Evolutionary conservation across 169 alveolate species (phyloP).

Genomic region (Plasmodium coatneyi): DNA sequence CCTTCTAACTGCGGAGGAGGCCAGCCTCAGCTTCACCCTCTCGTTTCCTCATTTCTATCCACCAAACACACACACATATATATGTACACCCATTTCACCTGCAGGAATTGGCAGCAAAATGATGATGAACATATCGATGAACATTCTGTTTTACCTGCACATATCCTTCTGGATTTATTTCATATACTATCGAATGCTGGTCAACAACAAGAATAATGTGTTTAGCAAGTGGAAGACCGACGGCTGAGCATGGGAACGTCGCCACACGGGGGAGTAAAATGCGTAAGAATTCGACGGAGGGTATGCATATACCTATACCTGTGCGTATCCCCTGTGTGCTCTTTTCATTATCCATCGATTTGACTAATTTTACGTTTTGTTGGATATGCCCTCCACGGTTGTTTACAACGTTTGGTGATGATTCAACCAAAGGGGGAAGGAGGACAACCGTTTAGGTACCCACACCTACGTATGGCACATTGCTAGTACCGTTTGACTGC

Average conservation of each 20-base stretch:
- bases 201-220: conserved; percentile 84
- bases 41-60: not conserved
- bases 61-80: not conserved
- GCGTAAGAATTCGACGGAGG: not conserved
- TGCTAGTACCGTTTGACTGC: not conserved
- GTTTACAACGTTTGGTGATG: not conserved
- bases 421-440: not conserved
- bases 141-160: conserved; percentile 78
- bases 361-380: not conserved
- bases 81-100: not conserved
- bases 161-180: conserved; percentile 82
- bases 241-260: conserved; percentile 56
- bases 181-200: conserved; percentile 79
- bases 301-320: not conserved
- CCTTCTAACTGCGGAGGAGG: not conserved
- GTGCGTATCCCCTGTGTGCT: not conserved
- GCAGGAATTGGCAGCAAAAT: conserved; percentile 84
- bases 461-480: not conserved
- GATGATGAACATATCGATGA: conserved; percentile 81
- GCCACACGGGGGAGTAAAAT: not conserved
- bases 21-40: not conserved
- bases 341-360: not conserved
- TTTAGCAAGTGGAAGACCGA: conserved; percentile 82
- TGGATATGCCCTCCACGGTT: not conserved
- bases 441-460: not conserved